Evolutionary conservation across 208 protist genomes (phyloP), one percentile per base, ranked within the genome.

Genomic region (Trypanosoma congolense): DNA sequence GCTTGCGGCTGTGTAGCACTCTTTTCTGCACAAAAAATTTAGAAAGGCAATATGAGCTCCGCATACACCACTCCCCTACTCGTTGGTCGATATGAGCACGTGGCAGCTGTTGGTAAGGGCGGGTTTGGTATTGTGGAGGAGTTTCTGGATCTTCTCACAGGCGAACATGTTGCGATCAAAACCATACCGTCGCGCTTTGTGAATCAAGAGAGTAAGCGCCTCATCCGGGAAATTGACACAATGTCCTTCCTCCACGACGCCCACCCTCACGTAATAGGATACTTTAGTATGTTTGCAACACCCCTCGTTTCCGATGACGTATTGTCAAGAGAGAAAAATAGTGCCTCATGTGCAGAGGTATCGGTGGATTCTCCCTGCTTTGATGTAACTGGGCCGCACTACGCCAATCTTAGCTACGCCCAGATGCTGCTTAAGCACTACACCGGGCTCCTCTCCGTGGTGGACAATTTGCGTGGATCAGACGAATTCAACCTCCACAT

Each of bases 101-200:
- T 76, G 41, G 55, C 68, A 51, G 48, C 79, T 48, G 83, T 95
- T 44, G 91, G 91, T 46, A 78, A 96, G 49, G 97, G 97, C 22
- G 97, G 96, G 19, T 99, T 98, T 55, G 97, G 97, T 41, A 86
- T 97, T 24, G 97, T 99, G 18, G 97, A 97, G 66, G 95, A 98
- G 69, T 98, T 96, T 57, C 52, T 28, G 30, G 89, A 96, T 54
- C 56, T 80, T 24, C 53, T 92, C 18, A 92, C 75, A 2, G 57
- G 61, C 24, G 73, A 82, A 21, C 70, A 77, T 33, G 92, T 96
- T 9, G 92, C 92, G 31, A 71, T 97, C 51, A 97, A 97, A 48
- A 92, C 86, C 0, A 97, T 97, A 26, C 83, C 76, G 0, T 50
- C 87, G 6, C 55, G 73, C 19, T 89, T 75, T 56, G 83, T 97